Conservation (phyloP, 1,139 yeast species). For the Casaregolazyma suthepensis region DNA sequence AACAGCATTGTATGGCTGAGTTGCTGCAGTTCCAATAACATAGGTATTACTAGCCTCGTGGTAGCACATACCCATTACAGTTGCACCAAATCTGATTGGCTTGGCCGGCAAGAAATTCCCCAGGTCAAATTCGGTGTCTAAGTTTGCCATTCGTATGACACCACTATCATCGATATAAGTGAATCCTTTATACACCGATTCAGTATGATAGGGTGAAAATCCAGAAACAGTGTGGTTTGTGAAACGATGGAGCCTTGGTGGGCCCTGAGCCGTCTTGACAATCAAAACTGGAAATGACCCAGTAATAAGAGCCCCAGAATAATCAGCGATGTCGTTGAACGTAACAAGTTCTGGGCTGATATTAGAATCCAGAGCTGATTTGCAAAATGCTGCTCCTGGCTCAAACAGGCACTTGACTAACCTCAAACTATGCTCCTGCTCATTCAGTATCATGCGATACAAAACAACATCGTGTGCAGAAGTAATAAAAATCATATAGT, state of each 20-base stretch:
- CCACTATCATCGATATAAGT: conserved; percentile 68
- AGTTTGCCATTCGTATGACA: conserved; percentile 37
- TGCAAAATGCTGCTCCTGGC: conserved; percentile 25
- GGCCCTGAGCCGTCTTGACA: conserved; percentile 55
- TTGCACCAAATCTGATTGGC: conserved; percentile 41
- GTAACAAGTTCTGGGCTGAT: conserved; percentile 9
- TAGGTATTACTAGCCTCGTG: conserved; percentile 66
- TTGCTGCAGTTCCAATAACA: conserved; percentile 56
- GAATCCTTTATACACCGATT: conserved; percentile 43
- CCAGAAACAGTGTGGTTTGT: conserved; percentile 46
- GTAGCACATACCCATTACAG: conserved; percentile 51
- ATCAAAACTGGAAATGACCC: conserved; percentile 67
- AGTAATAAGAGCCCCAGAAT: conserved; percentile 60
- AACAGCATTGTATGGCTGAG: conserved; percentile 55
- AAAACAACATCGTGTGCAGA: conserved; percentile 72
- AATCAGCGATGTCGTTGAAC: conserved; percentile 40
- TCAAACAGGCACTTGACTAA: conserved; percentile 45
- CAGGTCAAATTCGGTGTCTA: conserved; percentile 22
- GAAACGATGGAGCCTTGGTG: conserved; percentile 64
- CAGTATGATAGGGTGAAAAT: conserved; percentile 27
- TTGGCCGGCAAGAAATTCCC: conserved; percentile 22
- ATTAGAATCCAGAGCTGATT: conserved; percentile 52
- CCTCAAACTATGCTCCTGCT: conserved; percentile 38
- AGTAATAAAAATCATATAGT: conserved; percentile 64
- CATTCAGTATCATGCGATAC: conserved; percentile 53